A percentile compares a stretch with the other conserved stretches of the same genome.
Conservation (phyloP, 1,284 basidiomycete genomes). For the Xerocomus minutiporus region DNA sequence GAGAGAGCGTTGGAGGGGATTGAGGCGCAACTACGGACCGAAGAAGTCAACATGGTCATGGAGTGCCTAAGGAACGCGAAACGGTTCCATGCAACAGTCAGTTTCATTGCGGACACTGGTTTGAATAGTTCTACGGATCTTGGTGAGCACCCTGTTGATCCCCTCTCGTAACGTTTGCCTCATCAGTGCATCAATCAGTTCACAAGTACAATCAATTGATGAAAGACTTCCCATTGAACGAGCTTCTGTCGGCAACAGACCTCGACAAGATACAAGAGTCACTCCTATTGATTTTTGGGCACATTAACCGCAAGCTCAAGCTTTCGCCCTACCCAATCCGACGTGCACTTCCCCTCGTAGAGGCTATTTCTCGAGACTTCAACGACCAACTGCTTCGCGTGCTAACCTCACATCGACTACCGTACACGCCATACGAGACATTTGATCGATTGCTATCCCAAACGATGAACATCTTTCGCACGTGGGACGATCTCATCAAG, state of each 20-base stretch:
- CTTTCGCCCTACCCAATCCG: constrained; percentile 95
- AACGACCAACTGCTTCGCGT: constrained; percentile 93
- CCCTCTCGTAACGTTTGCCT: constrained; percentile 6
- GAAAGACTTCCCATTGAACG: constrained; percentile 98
- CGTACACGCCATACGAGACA: constrained; percentile 91
- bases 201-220: constrained; percentile 98
- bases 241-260: constrained; percentile 93
- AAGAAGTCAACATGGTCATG: constrained; percentile 92
- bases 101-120: constrained; percentile 96
- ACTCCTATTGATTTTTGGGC: constrained; percentile 82
- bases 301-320: constrained; percentile 94
- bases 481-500: constrained; percentile 97
- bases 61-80: constrained; percentile 95
- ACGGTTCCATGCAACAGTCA: constrained; percentile 95
- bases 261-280: constrained; percentile 92
- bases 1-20: constrained; percentile 92
- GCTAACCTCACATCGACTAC: constrained; percentile 83
- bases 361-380: constrained; percentile 96
- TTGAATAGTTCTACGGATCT: constrained; percentile 88
- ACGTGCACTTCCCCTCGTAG: constrained; percentile 91
- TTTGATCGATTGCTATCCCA: constrained; percentile 84
- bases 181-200: constrained; percentile 55
- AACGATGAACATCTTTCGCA: constrained; percentile 81
- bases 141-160: constrained; percentile 43
- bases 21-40: constrained; percentile 86